phyloP scores from a whole-genome alignment of 768 basidiomycete genomes.

The Boletus edulis region DNA sequence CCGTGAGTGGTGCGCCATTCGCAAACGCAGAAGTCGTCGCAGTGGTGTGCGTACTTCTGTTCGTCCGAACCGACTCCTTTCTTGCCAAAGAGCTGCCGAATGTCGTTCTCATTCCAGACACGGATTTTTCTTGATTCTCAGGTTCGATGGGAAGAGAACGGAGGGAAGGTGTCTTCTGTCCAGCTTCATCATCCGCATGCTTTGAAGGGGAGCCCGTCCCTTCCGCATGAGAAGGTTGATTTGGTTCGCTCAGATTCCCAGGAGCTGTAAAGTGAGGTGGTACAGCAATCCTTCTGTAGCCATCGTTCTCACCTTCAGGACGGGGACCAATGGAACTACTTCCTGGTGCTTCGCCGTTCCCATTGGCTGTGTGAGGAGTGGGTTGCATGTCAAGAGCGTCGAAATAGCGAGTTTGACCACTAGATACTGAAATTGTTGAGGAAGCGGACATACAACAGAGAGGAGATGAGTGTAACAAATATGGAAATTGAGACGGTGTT shows the following conservation, averaged over 20 bases:
- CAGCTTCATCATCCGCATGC: neutral
- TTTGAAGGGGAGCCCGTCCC: neutral
- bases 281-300: neutral
- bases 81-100: slow-evolving; percentile 6
- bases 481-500: slow-evolving; percentile 5
- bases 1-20: slow-evolving; percentile 52
- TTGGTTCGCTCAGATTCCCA: neutral
- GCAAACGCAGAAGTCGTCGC: slow-evolving; percentile 39
- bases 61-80: slow-evolving; percentile 23
- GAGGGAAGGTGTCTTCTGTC: slow-evolving; percentile 14
- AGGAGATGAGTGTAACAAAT: neutral
- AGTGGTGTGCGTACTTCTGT: slow-evolving; percentile 16
- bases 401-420: slow-evolving; percentile 41
- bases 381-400: slow-evolving; percentile 42
- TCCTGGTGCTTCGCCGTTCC: neutral
- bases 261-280: neutral
- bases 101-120: neutral
- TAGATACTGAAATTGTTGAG: slow-evolving; percentile 22
- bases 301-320: slow-evolving; percentile 1
- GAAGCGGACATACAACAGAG: slow-evolving; percentile 12
- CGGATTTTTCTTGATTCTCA: slow-evolving; percentile 1
- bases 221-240: neutral
- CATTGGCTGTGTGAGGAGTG: neutral
- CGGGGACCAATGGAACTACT: neutral
- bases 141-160: slow-evolving; percentile 24